Percentiles rank a stretch among this genome's conserved stretches.
phyloP scores from a whole-genome alignment of 2,329 filamentous ascomycete genomes.

The Plectosphaerella plurivora region DNA sequence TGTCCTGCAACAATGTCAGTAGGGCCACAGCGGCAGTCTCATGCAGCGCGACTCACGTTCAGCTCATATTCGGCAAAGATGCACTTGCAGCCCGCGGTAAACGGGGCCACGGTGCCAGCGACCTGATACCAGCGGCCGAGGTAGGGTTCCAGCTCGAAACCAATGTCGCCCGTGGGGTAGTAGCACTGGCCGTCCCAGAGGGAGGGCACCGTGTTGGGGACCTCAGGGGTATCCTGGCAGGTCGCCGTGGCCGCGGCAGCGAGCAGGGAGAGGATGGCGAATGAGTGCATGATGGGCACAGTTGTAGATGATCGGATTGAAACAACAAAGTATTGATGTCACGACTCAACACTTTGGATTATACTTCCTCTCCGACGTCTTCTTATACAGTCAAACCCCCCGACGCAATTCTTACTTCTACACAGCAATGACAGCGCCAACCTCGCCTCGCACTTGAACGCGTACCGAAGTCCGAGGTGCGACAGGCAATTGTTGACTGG shows the following conservation, averaged over 20 bases:
- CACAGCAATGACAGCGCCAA: constrained; percentile 11
- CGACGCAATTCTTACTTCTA: background rate
- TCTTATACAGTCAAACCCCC: background rate
- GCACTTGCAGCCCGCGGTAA: constrained; percentile 25
- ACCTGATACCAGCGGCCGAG: constrained; percentile 28
- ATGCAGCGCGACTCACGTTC: constrained; percentile 16
- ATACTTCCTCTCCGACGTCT: background rate
- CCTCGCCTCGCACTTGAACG: constrained; percentile 4
- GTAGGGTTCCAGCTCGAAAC: constrained; percentile 22
- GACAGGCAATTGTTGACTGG: background rate
- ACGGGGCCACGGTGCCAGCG: constrained; percentile 23
- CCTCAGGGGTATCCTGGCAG: constrained; percentile 2
- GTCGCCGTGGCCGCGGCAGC: constrained; percentile 8
- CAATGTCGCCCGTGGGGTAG: constrained; percentile 21
- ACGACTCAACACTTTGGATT: background rate
- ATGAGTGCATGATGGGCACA: constrained; percentile 6
- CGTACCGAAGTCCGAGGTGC: constrained; percentile 10
- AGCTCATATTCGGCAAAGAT: constrained; percentile 24
- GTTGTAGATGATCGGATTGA: background rate
- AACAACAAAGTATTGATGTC: no score
- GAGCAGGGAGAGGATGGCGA: constrained; percentile 6
- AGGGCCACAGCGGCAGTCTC: background rate
- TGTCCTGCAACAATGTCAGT: constrained; percentile 13
- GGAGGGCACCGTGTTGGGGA: constrained; percentile 19
- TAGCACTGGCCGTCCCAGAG: constrained; percentile 24